phyloP scores from a whole-genome alignment of 306 rosid genomes.

The Sicyos baderoa region DNA sequence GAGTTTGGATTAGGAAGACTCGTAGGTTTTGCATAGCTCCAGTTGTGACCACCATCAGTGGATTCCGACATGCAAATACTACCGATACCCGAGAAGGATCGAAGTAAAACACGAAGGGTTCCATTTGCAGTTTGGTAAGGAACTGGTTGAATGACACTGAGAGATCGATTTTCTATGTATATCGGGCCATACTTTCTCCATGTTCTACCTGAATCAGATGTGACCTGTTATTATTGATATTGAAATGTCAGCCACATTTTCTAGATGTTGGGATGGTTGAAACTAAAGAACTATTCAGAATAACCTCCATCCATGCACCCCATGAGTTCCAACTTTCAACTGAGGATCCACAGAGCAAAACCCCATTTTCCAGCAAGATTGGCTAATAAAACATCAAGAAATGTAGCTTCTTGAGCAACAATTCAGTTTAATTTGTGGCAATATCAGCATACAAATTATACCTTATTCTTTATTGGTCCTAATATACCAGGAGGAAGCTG shows the following conservation, averaged over 20 bases:
- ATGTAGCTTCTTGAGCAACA: background rate
- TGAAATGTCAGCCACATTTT: slow-evolving; percentile 24
- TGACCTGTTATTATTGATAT: slow-evolving; percentile 48
- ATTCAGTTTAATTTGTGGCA: too few species aligned
- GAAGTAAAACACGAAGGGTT: slow-evolving; percentile 59
- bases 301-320: slow-evolving; percentile 96
- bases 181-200: slow-evolving; percentile 92
- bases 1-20: slow-evolving; percentile 92
- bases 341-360: slow-evolving; percentile 82
- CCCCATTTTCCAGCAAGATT: slow-evolving; percentile 69
- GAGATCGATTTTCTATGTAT: slow-evolving; percentile 50
- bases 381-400: slow-evolving; percentile 53
- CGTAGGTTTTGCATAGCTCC: slow-evolving; percentile 67
- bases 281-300: slow-evolving; percentile 11
- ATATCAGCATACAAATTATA: slow-evolving; percentile 18
- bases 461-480: slow-evolving; percentile 97
- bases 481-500: slow-evolving; percentile 96
- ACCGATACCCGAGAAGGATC: slow-evolving; percentile 57
- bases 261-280: background rate
- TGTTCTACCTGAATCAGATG: slow-evolving; percentile 53
- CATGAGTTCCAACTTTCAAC: slow-evolving; percentile 98
- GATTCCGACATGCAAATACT: slow-evolving; percentile 75
- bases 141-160: slow-evolving; percentile 88
- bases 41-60: slow-evolving; percentile 60
- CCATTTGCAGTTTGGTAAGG: slow-evolving; percentile 73